phyloP scores from a whole-genome alignment of 306 rosid genomes.

The Malus fusca region DNA sequence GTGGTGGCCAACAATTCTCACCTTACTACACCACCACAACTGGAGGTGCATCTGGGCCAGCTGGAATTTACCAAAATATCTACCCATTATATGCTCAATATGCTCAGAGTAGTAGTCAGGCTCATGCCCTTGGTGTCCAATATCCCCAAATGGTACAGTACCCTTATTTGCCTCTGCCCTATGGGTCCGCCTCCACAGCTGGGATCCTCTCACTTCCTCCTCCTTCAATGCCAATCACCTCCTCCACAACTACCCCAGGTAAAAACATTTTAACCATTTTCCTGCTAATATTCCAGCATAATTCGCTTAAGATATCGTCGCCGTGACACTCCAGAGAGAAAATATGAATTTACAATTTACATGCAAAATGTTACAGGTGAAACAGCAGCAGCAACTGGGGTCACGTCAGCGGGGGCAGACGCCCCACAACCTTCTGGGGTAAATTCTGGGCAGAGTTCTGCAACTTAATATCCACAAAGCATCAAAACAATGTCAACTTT shows the following conservation, averaged over 20 bases:
- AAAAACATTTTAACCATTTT: neutral
- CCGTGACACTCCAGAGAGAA: accelerated
- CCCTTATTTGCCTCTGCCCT: constrained; percentile 53
- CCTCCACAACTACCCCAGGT: constrained; percentile 52
- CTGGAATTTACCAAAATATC: constrained; percentile 48
- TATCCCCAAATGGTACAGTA: constrained; percentile 61
- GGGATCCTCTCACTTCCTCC: constrained; percentile 63
- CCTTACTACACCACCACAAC: constrained; percentile 43
- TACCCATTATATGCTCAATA: constrained; percentile 76
- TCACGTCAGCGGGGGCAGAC: constrained; percentile 13
- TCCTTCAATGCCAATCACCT: constrained; percentile 41
- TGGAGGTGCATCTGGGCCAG: constrained; percentile 46
- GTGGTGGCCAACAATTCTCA: constrained; percentile 69
- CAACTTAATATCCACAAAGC: constrained; percentile 21
- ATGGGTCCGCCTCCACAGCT: constrained; percentile 36
- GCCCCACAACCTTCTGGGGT: constrained; percentile 43
- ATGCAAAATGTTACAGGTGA: constrained; percentile 32
- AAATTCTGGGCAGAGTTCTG: constrained; percentile 47
- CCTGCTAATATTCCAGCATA: neutral
- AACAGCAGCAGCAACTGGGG: constrained; percentile 24
- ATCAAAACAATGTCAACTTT: constrained; percentile 3
- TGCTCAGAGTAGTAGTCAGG: constrained; percentile 44
- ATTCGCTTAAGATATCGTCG: too few relatives aligned
- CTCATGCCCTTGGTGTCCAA: constrained; percentile 59
- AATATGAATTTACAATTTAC: neutral